Evolutionary conservation across 768 basidiomycete genomes (phyloP).

Genomic region (Vishniacozyma victoriae): DNA sequence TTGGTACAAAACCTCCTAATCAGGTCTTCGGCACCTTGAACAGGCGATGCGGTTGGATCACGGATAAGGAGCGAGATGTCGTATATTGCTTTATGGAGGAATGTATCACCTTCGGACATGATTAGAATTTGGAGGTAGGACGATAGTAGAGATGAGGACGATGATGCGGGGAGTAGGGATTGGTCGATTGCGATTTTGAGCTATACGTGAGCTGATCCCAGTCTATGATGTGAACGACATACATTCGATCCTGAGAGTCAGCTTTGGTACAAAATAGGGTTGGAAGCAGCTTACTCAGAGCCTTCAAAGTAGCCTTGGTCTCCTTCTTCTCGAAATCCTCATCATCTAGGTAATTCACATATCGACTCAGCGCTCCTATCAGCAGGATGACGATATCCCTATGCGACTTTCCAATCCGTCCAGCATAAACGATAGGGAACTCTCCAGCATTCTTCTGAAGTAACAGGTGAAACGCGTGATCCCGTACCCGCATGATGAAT

Average conservation of each 20-base stretch:
- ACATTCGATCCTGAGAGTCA: conserved; percentile 26
- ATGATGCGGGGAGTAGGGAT: conserved; percentile 53
- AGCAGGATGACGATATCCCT: conserved; percentile 77
- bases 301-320: conserved; percentile 69
- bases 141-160: conserved; percentile 67
- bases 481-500: conserved; percentile 44
- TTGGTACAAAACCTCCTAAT: conserved; percentile 81
- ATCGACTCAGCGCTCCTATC: conserved; percentile 75
- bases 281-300: conserved; percentile 58
- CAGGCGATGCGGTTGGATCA: conserved; percentile 59
- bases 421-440: conserved; percentile 85
- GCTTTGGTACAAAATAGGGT: not conserved
- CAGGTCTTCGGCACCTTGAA: conserved; percentile 65
- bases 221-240: not conserved
- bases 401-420: conserved; percentile 50
- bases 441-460: conserved; percentile 78
- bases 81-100: conserved; percentile 68
- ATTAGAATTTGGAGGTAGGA: conserved; percentile 90
- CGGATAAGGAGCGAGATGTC: conserved; percentile 63
- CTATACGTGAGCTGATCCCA: conserved; percentile 48
- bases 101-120: conserved; percentile 92
- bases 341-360: conserved; percentile 81
- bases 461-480: conserved; percentile 54
- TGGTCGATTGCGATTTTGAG: conserved; percentile 89
- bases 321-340: conserved; percentile 62